Percentiles rank a stretch among this genome's conserved stretches.
phyloP scores from a whole-genome alignment of 768 basidiomycete species.

The Lactifluus piperatus region DNA sequence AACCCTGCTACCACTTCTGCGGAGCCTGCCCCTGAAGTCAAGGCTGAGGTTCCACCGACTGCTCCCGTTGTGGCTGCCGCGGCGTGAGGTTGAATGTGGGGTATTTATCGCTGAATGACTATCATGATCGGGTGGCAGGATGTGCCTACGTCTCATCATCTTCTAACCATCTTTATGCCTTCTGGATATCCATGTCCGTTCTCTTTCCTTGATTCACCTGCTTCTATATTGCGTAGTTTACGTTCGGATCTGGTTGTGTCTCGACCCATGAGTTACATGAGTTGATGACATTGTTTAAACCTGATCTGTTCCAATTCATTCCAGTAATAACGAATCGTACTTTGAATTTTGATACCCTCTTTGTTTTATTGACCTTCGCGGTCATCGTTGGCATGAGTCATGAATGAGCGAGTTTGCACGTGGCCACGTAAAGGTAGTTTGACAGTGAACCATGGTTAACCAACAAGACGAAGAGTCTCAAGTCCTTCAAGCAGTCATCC shows the following conservation, averaged over 20 bases:
- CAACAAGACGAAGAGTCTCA: conserved; percentile 68
- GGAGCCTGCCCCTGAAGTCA: conserved; percentile 30
- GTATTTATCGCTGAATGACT: conserved; percentile 31
- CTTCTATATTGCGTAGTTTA: conserved; percentile 32
- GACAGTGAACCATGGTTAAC: too few species aligned
- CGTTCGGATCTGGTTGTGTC: conserved; percentile 49
- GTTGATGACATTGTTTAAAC: conserved; percentile 50
- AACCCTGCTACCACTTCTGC: conserved; percentile 47
- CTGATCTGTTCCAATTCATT: conserved; percentile 52
- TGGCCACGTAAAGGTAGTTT: too few species aligned
- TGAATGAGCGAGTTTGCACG: too few species aligned
- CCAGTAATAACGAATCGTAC: conserved; percentile 59
- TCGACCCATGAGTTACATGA: conserved; percentile 31
- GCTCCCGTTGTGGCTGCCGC: conserved; percentile 69
- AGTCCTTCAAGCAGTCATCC: conserved; percentile 86
- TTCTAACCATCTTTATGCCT: conserved; percentile 26
- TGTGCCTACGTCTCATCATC: conserved; percentile 19
- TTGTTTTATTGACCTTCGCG: conserved; percentile 38
- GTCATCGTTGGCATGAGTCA: conserved; percentile 52
- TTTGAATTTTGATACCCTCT: conserved; percentile 30
- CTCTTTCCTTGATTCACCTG: conserved; percentile 22
- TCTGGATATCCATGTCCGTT: conserved; percentile 29
- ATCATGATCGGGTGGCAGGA: conserved; percentile 21
- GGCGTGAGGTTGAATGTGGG: conserved; percentile 52
- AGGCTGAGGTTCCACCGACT: conserved; percentile 40